Conservation (phyloP, 345 rosid species). For the Hypericum perforatum region DNA sequence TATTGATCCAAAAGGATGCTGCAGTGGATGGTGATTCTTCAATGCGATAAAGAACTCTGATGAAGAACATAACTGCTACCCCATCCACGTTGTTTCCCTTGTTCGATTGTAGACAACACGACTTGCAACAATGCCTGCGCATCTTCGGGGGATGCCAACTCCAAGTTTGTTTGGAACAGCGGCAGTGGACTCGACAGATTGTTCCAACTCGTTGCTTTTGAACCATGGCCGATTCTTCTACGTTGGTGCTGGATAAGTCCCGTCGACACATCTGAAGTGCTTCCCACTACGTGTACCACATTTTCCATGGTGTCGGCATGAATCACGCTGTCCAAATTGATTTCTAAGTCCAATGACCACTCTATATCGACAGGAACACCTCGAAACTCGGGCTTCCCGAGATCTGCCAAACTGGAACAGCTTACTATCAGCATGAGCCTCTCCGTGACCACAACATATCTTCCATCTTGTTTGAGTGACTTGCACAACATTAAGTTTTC, state of each 20-base stretch:
- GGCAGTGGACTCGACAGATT: constrained; percentile 49
- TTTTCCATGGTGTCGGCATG: constrained; percentile 43
- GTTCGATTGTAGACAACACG: constrained; percentile 51
- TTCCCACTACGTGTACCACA: constrained; percentile 66
- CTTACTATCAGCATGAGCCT: constrained; percentile 51
- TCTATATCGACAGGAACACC: constrained; percentile 60
- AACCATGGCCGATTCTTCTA: constrained; percentile 31
- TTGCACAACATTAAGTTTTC: constrained; percentile 58
- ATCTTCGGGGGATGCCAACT: constrained; percentile 43
- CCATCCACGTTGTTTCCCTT: constrained; percentile 47
- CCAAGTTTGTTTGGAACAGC: constrained; percentile 59
- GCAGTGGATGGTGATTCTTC: too few relatives aligned
- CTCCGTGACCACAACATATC: constrained; percentile 53
- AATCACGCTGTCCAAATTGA: constrained; percentile 61
- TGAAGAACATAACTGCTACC: constrained; percentile 45
- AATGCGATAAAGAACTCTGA: constrained; percentile 17
- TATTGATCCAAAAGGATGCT: too few relatives aligned
- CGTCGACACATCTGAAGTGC: constrained; percentile 48
- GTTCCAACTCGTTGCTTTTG: constrained; percentile 43
- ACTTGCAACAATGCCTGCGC: constrained; percentile 37
- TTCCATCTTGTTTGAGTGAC: constrained; percentile 60
- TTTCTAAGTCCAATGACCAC: constrained; percentile 67
- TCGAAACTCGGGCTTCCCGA: constrained; percentile 50
- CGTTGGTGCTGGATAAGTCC: constrained; percentile 48
- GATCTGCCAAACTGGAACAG: constrained; percentile 53